Conservation (phyloP, 495 filamentous ascomycete species). For the Podospora australis region DNA sequence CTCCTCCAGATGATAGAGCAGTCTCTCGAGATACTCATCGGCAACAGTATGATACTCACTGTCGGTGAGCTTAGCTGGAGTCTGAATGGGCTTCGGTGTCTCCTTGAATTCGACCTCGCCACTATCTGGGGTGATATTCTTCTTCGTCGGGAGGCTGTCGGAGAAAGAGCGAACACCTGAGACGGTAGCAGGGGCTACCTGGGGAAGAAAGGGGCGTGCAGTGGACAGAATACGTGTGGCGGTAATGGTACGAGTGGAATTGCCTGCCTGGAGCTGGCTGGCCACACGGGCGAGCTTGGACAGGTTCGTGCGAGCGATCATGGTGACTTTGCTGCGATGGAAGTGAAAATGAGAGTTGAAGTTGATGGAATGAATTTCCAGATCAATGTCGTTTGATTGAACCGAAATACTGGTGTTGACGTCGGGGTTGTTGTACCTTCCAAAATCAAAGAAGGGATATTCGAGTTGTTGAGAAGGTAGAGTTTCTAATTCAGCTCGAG, state of each 20-base stretch:
- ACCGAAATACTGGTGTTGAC: too few species aligned
- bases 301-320: slow-evolving; percentile 26
- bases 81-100: slow-evolving; percentile 15
- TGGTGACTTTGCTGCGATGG: not conserved
- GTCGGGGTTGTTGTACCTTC: too few species aligned
- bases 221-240: not conserved
- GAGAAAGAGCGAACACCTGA: slow-evolving; percentile 13
- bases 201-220: slow-evolving; percentile 7
- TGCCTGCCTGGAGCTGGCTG: too few species aligned
- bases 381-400: too few species aligned
- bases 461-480: too few species aligned
- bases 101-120: slow-evolving; percentile 18
- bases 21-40: slow-evolving; percentile 48
- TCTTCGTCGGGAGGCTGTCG: slow-evolving; percentile 8
- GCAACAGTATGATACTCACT: slow-evolving; percentile 42
- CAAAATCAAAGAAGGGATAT: too few species aligned
- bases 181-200: not conserved
- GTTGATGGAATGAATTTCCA: too few species aligned
- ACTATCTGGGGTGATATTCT: slow-evolving; percentile 29
- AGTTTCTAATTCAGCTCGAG: too few species aligned
- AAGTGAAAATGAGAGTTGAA: not conserved
- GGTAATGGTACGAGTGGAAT: slow-evolving; percentile 17
- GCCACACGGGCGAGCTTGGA: slow-evolving; percentile 19
- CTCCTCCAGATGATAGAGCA: slow-evolving; percentile 58
- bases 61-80: slow-evolving; percentile 30